phyloP scores from a whole-genome alignment of 1,139 yeast genomes.

The Geotrichum aggregatum region DNA sequence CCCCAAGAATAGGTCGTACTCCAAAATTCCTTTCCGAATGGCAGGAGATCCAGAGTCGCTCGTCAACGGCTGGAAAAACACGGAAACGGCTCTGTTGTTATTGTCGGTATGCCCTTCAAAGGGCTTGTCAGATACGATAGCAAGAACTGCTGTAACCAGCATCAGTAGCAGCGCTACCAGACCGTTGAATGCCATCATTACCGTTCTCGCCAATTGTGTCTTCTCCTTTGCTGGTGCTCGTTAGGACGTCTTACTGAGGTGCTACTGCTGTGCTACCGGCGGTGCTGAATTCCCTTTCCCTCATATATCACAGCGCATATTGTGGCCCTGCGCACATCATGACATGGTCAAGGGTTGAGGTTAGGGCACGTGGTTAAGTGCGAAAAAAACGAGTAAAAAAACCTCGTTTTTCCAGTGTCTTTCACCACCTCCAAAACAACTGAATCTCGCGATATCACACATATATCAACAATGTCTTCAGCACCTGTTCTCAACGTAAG shows the following conservation, averaged over 20 bases:
- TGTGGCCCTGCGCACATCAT: not conserved
- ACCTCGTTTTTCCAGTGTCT: constrained; percentile 7
- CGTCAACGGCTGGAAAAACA: constrained; percentile 6
- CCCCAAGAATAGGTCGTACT: constrained; percentile 12
- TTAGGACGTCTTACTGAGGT: not conserved
- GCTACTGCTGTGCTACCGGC: too few relatives aligned
- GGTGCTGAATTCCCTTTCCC: too few relatives aligned
- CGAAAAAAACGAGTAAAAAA: not conserved
- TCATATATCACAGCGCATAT: not conserved
- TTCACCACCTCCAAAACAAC: constrained; percentile 17
- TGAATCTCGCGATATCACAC: constrained; percentile 9
- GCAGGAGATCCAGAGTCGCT: not conserved
- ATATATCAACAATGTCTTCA: constrained; percentile 21
- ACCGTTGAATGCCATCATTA: not conserved
- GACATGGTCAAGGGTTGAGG: constrained; percentile 5
- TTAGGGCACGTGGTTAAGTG: not conserved
- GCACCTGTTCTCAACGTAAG: constrained; percentile 34
- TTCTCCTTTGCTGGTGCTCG: not conserved
- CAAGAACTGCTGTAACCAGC: not conserved
- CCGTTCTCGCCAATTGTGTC: not conserved
- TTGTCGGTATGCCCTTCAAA: not conserved
- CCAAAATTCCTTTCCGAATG: constrained; percentile 12
- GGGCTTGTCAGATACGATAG: not conserved
- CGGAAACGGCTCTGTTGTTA: constrained; percentile 4
- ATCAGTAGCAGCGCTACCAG: not conserved